These are phyloP conservation scores for Phlebopus sp. DNA, from an alignment of 1,284 basidiomycete species.

Conservation along the genomic window DNA sequence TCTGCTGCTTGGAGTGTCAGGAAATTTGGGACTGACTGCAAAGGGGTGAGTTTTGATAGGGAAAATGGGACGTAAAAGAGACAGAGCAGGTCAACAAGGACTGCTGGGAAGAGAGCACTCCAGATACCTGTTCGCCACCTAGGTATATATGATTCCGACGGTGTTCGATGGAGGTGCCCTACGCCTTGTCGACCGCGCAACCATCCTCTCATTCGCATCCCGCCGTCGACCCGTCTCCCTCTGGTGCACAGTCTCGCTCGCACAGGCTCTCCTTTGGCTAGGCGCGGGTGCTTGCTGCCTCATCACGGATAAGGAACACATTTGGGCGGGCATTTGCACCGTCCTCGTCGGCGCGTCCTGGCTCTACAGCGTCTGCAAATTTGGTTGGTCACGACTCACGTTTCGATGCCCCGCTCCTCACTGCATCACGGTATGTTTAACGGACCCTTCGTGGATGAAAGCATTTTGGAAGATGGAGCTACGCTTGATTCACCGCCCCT, in stretches of 20 bases:
- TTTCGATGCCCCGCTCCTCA: conserved; percentile 11
- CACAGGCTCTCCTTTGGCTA: conserved; percentile 45
- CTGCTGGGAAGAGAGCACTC: too few species aligned
- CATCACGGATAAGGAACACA: conserved; percentile 22
- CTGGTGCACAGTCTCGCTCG: conserved; percentile 56
- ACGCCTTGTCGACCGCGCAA: too few species aligned
- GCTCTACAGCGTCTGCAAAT: conserved; percentile 45
- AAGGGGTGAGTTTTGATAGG: too few species aligned
- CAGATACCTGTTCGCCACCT: too few species aligned
- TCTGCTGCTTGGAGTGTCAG: too few species aligned
- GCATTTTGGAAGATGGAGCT: conserved; percentile 12
- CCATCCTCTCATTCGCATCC: not conserved
- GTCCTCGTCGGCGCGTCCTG: conserved; percentile 41
- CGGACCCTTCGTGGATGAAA: not conserved
- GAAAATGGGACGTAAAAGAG: too few species aligned
- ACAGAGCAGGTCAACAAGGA: too few species aligned
- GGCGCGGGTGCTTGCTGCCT: conserved; percentile 38
- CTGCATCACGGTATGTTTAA: conserved; percentile 10
- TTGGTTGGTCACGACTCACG: conserved; percentile 10
- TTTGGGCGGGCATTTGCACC: conserved; percentile 27
- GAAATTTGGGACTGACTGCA: too few species aligned
- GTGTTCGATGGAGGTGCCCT: too few species aligned
- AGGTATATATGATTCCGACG: too few species aligned
- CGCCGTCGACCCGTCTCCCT: conserved; percentile 37
- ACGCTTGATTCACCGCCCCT: conserved; percentile 11